Conservation (phyloP, 345 rosid species). For the Camelina laxa region DNA sequence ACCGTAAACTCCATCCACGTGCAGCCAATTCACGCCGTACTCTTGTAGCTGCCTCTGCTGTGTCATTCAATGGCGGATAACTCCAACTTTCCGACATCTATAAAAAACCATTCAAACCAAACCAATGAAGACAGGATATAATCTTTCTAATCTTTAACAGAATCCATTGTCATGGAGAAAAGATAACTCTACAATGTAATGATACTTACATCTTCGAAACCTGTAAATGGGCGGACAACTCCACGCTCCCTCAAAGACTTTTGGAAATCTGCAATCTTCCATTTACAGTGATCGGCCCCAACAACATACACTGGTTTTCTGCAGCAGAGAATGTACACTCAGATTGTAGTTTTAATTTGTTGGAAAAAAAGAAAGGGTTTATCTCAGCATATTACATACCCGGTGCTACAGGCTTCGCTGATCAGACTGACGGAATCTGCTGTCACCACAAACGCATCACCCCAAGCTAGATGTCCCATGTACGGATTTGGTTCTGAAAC, state of each 20-base stretch:
- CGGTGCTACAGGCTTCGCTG: conserved; percentile 98
- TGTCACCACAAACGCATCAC: conserved; percentile 92
- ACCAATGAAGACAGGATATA: neutral
- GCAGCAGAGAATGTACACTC: conserved; percentile 26
- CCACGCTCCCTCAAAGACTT: conserved; percentile 86
- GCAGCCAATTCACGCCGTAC: conserved; percentile 71
- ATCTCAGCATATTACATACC: conserved; percentile 56
- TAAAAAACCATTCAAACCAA: conserved; percentile 19
- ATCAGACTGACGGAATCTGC: conserved; percentile 94
- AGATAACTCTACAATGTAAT: neutral
- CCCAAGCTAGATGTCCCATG: conserved; percentile 98
- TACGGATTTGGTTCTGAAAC: conserved; percentile 85
- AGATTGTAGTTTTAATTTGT: neutral
- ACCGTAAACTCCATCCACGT: conserved; percentile 79
- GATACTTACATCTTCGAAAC: conserved; percentile 90
- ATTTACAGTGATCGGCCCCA: conserved; percentile 85
- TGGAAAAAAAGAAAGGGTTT: neutral
- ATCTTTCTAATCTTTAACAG: neutral
- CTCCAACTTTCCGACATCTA: conserved; percentile 95
- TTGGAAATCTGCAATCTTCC: conserved; percentile 90
- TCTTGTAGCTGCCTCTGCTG: conserved; percentile 82
- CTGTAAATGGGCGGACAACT: conserved; percentile 77
- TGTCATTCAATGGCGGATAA: conserved; percentile 92
- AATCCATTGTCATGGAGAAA: neutral
- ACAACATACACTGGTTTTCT: conserved; percentile 92